These are phyloP conservation scores for Penicillium verrucosum DNA, from an alignment of 2,329 filamentous ascomycete species.

Conservation along the genomic window DNA sequence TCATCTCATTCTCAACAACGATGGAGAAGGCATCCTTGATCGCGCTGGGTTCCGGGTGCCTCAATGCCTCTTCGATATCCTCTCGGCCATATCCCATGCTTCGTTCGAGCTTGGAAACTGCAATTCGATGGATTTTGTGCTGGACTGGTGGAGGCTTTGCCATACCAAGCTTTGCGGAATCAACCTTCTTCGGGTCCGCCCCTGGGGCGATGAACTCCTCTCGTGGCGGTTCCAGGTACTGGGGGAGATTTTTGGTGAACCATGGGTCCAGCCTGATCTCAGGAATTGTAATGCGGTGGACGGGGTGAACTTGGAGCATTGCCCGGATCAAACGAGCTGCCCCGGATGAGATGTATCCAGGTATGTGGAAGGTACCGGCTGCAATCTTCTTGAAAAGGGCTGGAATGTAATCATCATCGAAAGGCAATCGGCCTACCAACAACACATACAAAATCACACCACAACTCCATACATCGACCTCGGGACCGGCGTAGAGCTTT, in stretches of 20 bases:
- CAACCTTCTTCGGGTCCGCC: slow-evolving; percentile 88
- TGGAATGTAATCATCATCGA: slow-evolving; percentile 98
- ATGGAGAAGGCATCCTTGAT: slow-evolving; percentile 99
- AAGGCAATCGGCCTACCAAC: slow-evolving; percentile 70
- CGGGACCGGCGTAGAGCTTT: slow-evolving; percentile 93
- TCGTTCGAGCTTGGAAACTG: slow-evolving; percentile 92
- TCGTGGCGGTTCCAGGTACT: slow-evolving; percentile 80
- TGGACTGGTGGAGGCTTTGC: slow-evolving; percentile 74
- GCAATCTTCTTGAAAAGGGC: slow-evolving; percentile 97
- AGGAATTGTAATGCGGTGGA: slow-evolving; percentile 88
- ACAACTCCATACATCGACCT: slow-evolving; percentile 84
- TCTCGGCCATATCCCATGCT: slow-evolving; percentile 96
- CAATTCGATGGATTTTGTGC: slow-evolving; percentile 85
- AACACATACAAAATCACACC: slow-evolving; percentile 65
- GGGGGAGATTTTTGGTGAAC: slow-evolving; percentile 83
- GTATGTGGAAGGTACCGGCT: slow-evolving; percentile 87
- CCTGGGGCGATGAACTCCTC: slow-evolving; percentile 93
- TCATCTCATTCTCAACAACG: slow-evolving; percentile 94
- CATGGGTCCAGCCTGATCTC: slow-evolving; percentile 92
- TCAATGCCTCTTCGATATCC: slow-evolving; percentile 91
- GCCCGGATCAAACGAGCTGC: slow-evolving; percentile 73
- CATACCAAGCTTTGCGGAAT: slow-evolving; percentile 75
- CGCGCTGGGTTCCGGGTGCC: slow-evolving; percentile 87
- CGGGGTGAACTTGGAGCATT: slow-evolving; percentile 93
- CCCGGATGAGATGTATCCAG: slow-evolving; percentile 82